Evolutionary conservation across 352 stramenopile genomes (phyloP), one percentile per base, ranked within the genome.

Genomic region (Pythium periplocum): DNA sequence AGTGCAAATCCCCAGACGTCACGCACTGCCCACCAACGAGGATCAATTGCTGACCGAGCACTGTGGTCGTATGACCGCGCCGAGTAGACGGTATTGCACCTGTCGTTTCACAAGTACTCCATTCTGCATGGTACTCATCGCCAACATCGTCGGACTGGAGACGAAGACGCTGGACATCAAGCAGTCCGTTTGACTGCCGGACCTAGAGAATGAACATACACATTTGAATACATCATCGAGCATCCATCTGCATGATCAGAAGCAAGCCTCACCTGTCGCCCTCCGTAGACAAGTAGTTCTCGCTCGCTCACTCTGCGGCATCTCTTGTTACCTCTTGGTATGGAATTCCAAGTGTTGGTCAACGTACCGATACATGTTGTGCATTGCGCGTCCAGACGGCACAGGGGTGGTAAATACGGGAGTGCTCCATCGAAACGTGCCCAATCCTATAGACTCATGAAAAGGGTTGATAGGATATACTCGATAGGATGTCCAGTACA

Each of bases 11-110:
- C 1, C 71, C 64, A 0, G 75, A 81, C 17, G 58, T 56, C 9
- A 68, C 67, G 33, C 78, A 62, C 59, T 91, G 80, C 0, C 80
- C 78, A 12, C 76, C 78, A 38, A 91, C 83, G 4, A 91, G 53
- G 40, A 91, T 53, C 39, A 91, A 48, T 10, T 82, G 70, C 35
- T 74, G 49, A 2, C 80, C 80, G 10, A 91, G 69, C 4, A 59
- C 55, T 32, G 66, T 83, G 5, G 78, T 87, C 37, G 67, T 84
- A 55, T 91, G 80, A 2, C 80, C 80, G 32, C 78, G 72, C 4
- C 78, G 66, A n/a, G 62, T 53, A 26, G 54, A 66, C 2, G 80
- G 80, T 2, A 76, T 48, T 30, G 43, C 43, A 48, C 43, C 48
- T n/a, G 31, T 32, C 6, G 17, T 32, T 43, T 12, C 6, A 31